A percentile compares a stretch with the other conserved stretches of the same genome.
Conservation (phyloP, 2,329 filamentous ascomycete genomes). For the Stemphylium lycopersici region DNA sequence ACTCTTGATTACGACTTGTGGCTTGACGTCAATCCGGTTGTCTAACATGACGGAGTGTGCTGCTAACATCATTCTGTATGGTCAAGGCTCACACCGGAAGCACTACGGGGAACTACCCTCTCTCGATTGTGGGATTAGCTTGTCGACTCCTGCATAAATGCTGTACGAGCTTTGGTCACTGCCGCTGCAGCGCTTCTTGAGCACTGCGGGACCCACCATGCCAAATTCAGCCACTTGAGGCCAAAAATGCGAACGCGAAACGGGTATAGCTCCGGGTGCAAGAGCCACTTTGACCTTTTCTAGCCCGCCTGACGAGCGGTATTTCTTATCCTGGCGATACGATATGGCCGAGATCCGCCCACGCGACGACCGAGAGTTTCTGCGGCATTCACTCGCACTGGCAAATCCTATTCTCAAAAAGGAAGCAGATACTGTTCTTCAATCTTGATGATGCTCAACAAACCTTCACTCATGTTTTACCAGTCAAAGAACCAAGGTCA, state of each 20-base stretch:
- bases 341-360: slow-evolving; percentile 6
- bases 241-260: not conserved
- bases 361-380: not conserved
- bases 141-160: not conserved
- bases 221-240: not conserved
- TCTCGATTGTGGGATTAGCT: not conserved
- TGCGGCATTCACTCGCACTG: not conserved
- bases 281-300: not conserved
- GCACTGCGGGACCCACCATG: not conserved
- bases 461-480: too few species aligned
- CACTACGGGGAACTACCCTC: not conserved
- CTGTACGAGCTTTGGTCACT: not conserved
- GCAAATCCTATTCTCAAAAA: not conserved
- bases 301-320: not conserved
- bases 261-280: not conserved
- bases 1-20: not conserved
- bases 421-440: too few species aligned
- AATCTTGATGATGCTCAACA: too few species aligned
- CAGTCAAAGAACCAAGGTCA: too few species aligned
- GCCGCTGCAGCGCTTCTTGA: not conserved
- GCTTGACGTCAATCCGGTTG: slow-evolving; percentile 1
- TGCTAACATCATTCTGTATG: not conserved
- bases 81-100: not conserved
- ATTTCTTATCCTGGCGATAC: not conserved
- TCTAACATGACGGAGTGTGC: not conserved